Evolutionary conservation across 2,329 filamentous ascomycete species (phyloP).

Genomic region (Diaporthe sp.): DNA sequence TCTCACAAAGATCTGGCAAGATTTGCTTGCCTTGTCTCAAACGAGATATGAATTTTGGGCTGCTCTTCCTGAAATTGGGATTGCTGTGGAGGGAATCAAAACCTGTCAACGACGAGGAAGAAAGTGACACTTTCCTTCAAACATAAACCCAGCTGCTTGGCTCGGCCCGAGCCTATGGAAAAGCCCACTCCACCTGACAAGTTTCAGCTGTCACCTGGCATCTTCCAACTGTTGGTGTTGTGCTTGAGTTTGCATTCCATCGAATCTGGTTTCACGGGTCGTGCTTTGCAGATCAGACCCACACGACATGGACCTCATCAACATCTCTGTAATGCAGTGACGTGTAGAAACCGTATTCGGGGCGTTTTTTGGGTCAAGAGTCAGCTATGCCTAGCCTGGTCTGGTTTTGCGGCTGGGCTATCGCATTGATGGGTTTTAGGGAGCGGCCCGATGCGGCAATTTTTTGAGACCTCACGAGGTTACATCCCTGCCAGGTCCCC

Average conservation of each 20-base stretch:
- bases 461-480: constrained; percentile 8
- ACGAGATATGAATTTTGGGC: not conserved
- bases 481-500: not conserved
- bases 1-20: not conserved
- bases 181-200: not conserved
- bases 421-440: constrained; percentile 13
- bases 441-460: not conserved
- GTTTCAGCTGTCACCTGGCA: not conserved
- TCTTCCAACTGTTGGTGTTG: not conserved
- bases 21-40: too few relatives aligned
- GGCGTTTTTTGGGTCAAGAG: not conserved
- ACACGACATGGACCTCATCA: not conserved
- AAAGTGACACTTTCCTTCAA: not conserved
- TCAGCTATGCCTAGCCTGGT: not conserved
- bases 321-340: not conserved
- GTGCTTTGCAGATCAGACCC: not conserved
- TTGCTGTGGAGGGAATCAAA: not conserved
- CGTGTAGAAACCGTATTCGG: constrained; percentile 20
- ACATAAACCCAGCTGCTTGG: not conserved
- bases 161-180: not conserved
- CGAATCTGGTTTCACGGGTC: not conserved
- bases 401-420: not conserved
- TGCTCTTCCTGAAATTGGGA: not conserved
- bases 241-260: not conserved
- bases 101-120: not conserved